These are phyloP conservation scores for Potentilla sterilis DNA, from an alignment of 306 rosid species.

Conservation along the genomic window DNA sequence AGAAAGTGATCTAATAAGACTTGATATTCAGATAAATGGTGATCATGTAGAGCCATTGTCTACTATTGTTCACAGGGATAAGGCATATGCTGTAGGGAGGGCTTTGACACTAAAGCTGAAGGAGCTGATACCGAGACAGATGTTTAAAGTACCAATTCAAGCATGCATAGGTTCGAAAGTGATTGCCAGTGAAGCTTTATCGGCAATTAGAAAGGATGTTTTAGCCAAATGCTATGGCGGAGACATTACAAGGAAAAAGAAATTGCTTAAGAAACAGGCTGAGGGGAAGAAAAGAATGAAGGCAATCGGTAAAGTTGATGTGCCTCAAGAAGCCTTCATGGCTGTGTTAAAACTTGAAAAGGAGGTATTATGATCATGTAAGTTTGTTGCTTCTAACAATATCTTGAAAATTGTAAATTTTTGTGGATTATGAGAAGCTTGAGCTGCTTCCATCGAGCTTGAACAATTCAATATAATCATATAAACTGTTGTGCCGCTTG, in stretches of 20 bases:
- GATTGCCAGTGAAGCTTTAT: slow-evolving; percentile 86
- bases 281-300: slow-evolving; percentile 98
- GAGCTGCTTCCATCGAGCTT: background rate
- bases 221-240: slow-evolving; percentile 96
- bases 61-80: slow-evolving; percentile 80
- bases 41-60: slow-evolving; percentile 84
- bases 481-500: background rate
- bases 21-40: slow-evolving; percentile 85
- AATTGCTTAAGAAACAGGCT: slow-evolving; percentile 91
- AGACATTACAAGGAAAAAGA: slow-evolving; percentile 83
- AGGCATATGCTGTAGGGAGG: slow-evolving; percentile 92
- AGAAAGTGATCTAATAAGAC: slow-evolving; percentile 74
- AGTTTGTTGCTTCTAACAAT: slow-evolving; percentile 19
- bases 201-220: slow-evolving; percentile 93
- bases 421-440: slow-evolving; percentile 12
- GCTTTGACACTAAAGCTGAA: slow-evolving; percentile 89
- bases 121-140: slow-evolving; percentile 95
- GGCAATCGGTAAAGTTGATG: slow-evolving; percentile 87
- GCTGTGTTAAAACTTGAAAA: slow-evolving; percentile 94
- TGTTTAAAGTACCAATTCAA: slow-evolving; percentile 96
- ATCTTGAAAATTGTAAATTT: background rate
- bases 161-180: slow-evolving; percentile 89
- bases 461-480: background rate
- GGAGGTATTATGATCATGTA: slow-evolving; percentile 61
- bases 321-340: slow-evolving; percentile 98